These are phyloP conservation scores for Fistulinella prunicolor DNA, from an alignment of 768 basidiomycete genomes.

Conservation along the genomic window DNA sequence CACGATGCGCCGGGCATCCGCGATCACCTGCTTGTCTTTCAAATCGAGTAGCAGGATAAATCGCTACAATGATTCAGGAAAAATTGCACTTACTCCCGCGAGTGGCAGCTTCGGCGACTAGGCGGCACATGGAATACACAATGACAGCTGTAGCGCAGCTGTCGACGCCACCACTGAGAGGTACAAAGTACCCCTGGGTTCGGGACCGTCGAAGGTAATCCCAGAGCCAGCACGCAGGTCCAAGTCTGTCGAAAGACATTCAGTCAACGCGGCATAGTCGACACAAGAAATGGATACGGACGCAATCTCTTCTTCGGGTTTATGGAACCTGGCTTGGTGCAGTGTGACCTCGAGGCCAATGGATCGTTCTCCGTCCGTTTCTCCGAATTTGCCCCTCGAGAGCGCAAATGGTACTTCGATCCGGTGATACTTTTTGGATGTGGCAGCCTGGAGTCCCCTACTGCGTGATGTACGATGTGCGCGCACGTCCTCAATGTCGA, in stretches of 20 bases:
- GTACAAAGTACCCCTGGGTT: slow-evolving; percentile 93
- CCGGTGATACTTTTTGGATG: slow-evolving; percentile 70
- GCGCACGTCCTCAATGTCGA: slow-evolving; percentile 96
- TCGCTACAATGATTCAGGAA: background rate
- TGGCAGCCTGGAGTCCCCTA: slow-evolving; percentile 86
- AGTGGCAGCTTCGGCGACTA: slow-evolving; percentile 77
- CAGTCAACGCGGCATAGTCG: too few species aligned
- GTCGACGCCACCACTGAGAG: slow-evolving; percentile 94
- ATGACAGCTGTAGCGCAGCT: slow-evolving; percentile 97
- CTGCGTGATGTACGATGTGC: slow-evolving; percentile 83
- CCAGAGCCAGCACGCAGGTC: slow-evolving; percentile 99
- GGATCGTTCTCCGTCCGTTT: slow-evolving; percentile 51
- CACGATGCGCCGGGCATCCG: slow-evolving; percentile 84
- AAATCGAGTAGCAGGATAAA: slow-evolving; percentile 1
- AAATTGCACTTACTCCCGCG: slow-evolving; percentile 55
- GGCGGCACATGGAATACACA: slow-evolving; percentile 93
- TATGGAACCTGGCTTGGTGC: slow-evolving; percentile 54
- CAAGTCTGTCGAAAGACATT: slow-evolving; percentile 54
- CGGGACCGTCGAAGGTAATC: slow-evolving; percentile 94
- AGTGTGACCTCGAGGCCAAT: slow-evolving; percentile 47
- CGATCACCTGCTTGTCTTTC: slow-evolving; percentile 86
- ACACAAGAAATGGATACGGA: slow-evolving; percentile 38
- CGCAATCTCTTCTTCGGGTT: slow-evolving; percentile 97
- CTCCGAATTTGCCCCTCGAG: slow-evolving; percentile 70
- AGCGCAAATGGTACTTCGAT: slow-evolving; percentile 80